phyloP scores from a whole-genome alignment of 1,139 yeast species.

The Magnusiomyces tetraspermus region DNA sequence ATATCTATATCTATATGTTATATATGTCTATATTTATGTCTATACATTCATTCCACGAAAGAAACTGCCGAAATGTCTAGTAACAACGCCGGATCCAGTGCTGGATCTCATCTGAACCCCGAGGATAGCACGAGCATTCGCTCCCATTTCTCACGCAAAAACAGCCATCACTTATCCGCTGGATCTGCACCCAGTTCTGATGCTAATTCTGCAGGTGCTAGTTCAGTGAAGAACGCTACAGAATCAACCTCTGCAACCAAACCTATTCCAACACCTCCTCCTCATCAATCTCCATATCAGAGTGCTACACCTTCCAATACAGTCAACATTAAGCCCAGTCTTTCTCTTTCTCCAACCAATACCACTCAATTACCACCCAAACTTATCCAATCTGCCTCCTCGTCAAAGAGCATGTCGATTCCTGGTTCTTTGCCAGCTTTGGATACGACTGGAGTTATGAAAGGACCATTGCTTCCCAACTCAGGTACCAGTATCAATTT shows the following conservation, averaged over 20 bases:
- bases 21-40: neutral
- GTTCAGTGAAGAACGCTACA: neutral
- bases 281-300: neutral
- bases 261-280: neutral
- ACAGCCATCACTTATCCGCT: conserved; percentile 5
- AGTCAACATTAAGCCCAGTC: too few relatives aligned
- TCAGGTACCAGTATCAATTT: neutral
- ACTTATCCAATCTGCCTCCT: neutral
- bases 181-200: too few relatives aligned
- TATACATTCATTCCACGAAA: too few relatives aligned
- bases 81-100: neutral
- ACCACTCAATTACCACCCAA: neutral
- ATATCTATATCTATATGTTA: too few relatives aligned
- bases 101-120: too few relatives aligned
- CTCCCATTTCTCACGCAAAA: conserved; percentile 1
- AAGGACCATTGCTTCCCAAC: neutral
- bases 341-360: neutral
- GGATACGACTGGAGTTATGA: neutral
- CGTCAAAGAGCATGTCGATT: neutral
- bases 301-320: too few relatives aligned
- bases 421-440: neutral
- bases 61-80: too few relatives aligned
- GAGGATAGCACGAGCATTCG: neutral
- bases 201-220: neutral
- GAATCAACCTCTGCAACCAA: neutral